A percentile compares a stretch with the other conserved stretches of the same genome.
Conservation (phyloP, 2,329 filamentous ascomycete species). For the Ceratocystis cacaofunesta region DNA sequence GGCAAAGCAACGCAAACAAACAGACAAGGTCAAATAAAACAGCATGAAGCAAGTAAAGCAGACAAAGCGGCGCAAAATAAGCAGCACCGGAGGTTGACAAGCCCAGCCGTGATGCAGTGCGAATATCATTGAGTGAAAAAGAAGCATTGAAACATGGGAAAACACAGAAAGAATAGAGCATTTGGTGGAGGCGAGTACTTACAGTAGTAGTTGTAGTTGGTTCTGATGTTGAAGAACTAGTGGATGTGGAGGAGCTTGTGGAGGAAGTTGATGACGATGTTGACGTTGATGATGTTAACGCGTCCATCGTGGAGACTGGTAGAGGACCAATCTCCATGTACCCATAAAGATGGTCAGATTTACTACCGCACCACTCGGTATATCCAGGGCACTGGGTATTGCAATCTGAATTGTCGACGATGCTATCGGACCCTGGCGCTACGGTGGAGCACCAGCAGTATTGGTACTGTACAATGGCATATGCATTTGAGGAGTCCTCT, state of each 20-base stretch:
- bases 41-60: background rate
- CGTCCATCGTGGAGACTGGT: conserved; percentile 10
- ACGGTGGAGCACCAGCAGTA: conserved; percentile 65
- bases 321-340: conserved; percentile 41
- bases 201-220: conserved; percentile 6
- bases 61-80: too few species aligned
- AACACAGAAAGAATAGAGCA: background rate
- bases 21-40: background rate
- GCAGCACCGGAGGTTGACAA: too few species aligned
- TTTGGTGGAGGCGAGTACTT: background rate
- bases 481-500: conserved; percentile 36
- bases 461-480: conserved; percentile 49
- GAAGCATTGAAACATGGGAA: background rate
- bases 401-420: conserved; percentile 36
- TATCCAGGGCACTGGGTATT: conserved; percentile 52
- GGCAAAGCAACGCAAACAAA: conserved; percentile 10
- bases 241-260: conserved; percentile 18
- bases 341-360: conserved; percentile 41
- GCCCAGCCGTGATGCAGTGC: background rate
- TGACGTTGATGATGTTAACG: background rate
- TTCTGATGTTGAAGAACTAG: conserved; percentile 21
- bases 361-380: conserved; percentile 50
- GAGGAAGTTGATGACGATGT: conserved; percentile 17
- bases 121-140: background rate
- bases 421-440: conserved; percentile 34